These are phyloP conservation scores for Mucor ambiguus DNA, from an alignment of 371 early-diverging fungal genomes.

Conservation along the genomic window DNA sequence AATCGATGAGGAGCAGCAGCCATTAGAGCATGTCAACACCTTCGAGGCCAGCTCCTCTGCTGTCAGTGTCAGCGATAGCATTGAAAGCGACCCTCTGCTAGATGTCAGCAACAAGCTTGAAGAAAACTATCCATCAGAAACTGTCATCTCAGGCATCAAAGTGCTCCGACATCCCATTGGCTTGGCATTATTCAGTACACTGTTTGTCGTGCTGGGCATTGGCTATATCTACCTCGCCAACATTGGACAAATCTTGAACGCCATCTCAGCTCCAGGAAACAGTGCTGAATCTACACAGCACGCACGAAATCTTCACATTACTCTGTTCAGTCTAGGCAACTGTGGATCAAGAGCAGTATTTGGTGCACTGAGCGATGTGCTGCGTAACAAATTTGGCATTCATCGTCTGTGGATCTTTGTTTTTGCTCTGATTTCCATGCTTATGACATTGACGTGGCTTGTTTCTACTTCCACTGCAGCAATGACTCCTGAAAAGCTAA, in stretches of 20 bases:
- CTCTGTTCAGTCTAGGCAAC: slow-evolving; percentile 48
- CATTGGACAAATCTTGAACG: slow-evolving; percentile 39
- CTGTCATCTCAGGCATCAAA: slow-evolving; percentile 24
- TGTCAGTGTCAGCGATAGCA: background rate
- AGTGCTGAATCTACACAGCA: slow-evolving; percentile 23
- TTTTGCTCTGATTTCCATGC: slow-evolving; percentile 27
- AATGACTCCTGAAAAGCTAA: slow-evolving; percentile 9
- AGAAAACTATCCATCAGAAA: slow-evolving; percentile 9
- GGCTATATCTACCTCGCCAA: slow-evolving; percentile 51
- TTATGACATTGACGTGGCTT: slow-evolving; percentile 24
- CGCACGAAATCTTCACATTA: slow-evolving; percentile 44
- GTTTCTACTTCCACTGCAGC: slow-evolving; percentile 5
- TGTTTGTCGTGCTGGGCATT: slow-evolving; percentile 44
- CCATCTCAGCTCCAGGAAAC: slow-evolving; percentile 18
- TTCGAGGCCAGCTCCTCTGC: background rate
- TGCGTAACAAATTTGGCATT: slow-evolving; percentile 37
- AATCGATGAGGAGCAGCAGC: slow-evolving; percentile 13
- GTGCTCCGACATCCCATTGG: slow-evolving; percentile 42
- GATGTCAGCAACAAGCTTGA: background rate
- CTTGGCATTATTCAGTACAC: slow-evolving; percentile 34
- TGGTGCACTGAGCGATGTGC: slow-evolving; percentile 45
- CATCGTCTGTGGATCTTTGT: slow-evolving; percentile 49
- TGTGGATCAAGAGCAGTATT: slow-evolving; percentile 46
- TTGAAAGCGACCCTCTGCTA: slow-evolving; percentile 4
- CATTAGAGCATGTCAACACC: background rate